These are phyloP conservation scores for Penicillium steckii DNA, from an alignment of 495 filamentous ascomycete species.

Conservation along the genomic window DNA sequence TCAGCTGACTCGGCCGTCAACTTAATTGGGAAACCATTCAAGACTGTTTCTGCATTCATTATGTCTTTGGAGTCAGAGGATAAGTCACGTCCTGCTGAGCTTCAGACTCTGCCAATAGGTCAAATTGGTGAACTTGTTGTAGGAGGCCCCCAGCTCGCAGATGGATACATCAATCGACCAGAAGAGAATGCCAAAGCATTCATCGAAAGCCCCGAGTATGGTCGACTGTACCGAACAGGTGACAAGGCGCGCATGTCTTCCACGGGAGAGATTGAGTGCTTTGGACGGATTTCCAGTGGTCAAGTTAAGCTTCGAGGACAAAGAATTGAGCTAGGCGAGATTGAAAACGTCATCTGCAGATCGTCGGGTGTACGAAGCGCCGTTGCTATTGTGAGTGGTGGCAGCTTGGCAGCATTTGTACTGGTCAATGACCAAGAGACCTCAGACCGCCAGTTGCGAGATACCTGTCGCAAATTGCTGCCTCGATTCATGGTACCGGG, in stretches of 20 bases:
- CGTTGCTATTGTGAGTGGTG: conserved; percentile 58
- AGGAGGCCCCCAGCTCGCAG: conserved; percentile 74
- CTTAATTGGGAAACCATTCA: conserved; percentile 70
- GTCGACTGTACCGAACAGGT: conserved; percentile 74
- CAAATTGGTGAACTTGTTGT: conserved; percentile 80
- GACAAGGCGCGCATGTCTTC: conserved; percentile 70
- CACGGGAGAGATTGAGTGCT: conserved; percentile 72
- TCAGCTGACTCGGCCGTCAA: conserved; percentile 47
- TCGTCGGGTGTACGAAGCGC: conserved; percentile 51
- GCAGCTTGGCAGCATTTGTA: conserved; percentile 67
- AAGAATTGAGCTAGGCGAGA: conserved; percentile 78
- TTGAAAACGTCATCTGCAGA: conserved; percentile 66
- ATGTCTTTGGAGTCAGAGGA: conserved; percentile 39
- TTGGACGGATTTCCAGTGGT: conserved; percentile 71
- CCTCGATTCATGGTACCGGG: conserved; percentile 76
- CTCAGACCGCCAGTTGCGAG: conserved; percentile 39
- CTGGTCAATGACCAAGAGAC: conserved; percentile 37
- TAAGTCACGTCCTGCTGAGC: conserved; percentile 17
- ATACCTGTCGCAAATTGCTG: conserved; percentile 67
- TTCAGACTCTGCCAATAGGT: conserved; percentile 61
- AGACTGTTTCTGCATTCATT: conserved; percentile 75
- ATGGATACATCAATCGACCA: conserved; percentile 74
- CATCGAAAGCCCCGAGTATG: conserved; percentile 50
- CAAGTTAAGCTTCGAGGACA: conserved; percentile 85
- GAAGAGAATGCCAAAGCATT: conserved; percentile 70